Conservation (phyloP, 192 early-diverging fungal species). For the Geosiphon pyriformis region DNA sequence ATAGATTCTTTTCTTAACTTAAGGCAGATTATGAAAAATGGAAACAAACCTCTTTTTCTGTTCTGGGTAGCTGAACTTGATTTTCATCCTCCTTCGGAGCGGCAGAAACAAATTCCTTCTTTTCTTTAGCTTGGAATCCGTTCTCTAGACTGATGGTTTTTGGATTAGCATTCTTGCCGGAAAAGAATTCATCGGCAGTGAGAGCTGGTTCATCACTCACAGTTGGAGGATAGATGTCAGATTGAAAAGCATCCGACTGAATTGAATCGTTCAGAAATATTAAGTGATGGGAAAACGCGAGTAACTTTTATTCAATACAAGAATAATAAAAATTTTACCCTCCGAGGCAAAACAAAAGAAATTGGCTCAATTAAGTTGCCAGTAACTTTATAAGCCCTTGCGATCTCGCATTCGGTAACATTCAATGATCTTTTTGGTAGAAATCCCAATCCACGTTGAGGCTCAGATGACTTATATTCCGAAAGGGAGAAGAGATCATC, state of each 20-base stretch:
- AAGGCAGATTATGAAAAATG: not conserved
- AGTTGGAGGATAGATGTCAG: constrained; percentile 90
- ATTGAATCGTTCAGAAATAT: constrained; percentile 5
- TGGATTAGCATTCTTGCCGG: constrained; percentile 76
- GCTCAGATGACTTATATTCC: constrained; percentile 84
- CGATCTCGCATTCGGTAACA: constrained; percentile 85
- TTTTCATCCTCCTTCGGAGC: constrained; percentile 48
- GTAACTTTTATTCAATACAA: too few relatives aligned
- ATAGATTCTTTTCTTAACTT: not conserved
- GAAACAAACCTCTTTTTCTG: constrained; percentile 31
- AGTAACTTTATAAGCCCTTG: constrained; percentile 90
- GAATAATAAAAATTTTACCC: constrained; percentile 52
- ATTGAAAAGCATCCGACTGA: constrained; percentile 93
- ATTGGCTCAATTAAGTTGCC: constrained; percentile 89
- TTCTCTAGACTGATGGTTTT: constrained; percentile 68
- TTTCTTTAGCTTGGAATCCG: constrained; percentile 58
- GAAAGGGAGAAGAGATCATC: constrained; percentile 85
- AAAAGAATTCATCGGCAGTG: constrained; percentile 90
- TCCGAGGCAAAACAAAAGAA: constrained; percentile 93
- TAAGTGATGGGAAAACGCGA: constrained; percentile 1
- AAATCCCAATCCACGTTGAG: constrained; percentile 89
- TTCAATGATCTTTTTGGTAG: constrained; percentile 91
- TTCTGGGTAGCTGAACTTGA: constrained; percentile 24
- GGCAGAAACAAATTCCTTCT: constrained; percentile 76
- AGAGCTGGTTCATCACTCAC: constrained; percentile 75